Conservation (phyloP, 345 rosid genomes). For the Murraya koenigii region DNA sequence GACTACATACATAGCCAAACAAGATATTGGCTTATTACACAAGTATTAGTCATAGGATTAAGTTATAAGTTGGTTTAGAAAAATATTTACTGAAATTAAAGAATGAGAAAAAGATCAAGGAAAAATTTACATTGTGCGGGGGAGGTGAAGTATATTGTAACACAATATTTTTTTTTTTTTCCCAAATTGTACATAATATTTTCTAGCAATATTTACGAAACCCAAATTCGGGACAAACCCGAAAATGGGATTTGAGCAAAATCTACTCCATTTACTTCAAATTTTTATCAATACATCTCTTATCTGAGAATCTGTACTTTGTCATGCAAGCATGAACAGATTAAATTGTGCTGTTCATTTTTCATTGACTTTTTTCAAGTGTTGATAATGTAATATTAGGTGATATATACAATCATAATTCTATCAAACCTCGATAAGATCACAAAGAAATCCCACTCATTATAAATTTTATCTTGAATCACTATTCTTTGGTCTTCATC, state of each 20-base stretch:
- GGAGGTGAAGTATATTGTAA: background rate
- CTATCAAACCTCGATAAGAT: too few relatives aligned
- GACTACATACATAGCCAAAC: background rate
- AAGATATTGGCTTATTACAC: constrained; percentile 26
- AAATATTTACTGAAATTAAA: background rate
- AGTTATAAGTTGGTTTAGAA: background rate
- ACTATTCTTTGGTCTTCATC: too few relatives aligned
- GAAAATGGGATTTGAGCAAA: background rate
- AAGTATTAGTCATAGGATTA: background rate
- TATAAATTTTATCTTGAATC: too few relatives aligned
- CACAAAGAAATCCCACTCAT: too few relatives aligned
- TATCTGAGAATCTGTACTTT: too few relatives aligned
- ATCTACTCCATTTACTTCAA: too few relatives aligned
- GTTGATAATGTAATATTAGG: too few relatives aligned
- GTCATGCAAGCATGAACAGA: too few relatives aligned
- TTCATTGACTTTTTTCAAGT: too few relatives aligned
- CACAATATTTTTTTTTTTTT: background rate
- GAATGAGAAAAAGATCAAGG: background rate
- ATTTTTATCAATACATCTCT: too few relatives aligned
- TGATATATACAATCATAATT: too few relatives aligned
- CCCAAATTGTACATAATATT: constrained; percentile 6
- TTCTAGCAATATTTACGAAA: background rate
- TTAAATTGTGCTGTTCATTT: too few relatives aligned
- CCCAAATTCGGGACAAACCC: constrained; percentile 15
- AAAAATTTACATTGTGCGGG: background rate